These are phyloP conservation scores for Alternaria rosae DNA, from an alignment of 2,329 filamentous ascomycete species.

Conservation along the genomic window DNA sequence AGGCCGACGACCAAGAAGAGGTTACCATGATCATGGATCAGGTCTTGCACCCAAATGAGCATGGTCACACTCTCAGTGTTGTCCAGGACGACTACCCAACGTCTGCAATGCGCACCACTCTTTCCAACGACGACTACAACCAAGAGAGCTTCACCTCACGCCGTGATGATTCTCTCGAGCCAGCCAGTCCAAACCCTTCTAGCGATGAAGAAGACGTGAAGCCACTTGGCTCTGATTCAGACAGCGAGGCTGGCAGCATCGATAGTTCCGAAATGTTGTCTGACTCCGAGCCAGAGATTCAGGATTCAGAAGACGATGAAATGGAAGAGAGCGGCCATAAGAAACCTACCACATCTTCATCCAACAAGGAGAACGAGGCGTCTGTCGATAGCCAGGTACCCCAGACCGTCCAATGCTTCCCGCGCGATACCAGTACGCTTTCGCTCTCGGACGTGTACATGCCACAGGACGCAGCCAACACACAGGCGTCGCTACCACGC, in stretches of 20 bases:
- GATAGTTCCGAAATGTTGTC: slow-evolving; percentile 13
- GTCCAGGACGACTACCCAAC: slow-evolving; percentile 5
- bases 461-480: neutral
- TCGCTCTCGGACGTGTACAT: neutral
- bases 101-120: slow-evolving; percentile 1
- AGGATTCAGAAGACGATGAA: slow-evolving; percentile 13
- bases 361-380: neutral
- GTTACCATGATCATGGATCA: slow-evolving; percentile 20
- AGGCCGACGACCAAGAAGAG: slow-evolving; percentile 9
- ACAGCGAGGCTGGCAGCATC: slow-evolving; percentile 18
- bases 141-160: neutral
- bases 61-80: neutral
- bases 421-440: neutral
- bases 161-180: neutral
- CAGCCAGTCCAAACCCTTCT: neutral
- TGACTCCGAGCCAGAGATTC: slow-evolving; percentile 11
- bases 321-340: neutral
- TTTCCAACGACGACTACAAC: slow-evolving; percentile 8
- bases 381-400: neutral
- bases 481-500: slow-evolving; percentile 1
- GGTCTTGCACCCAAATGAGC: slow-evolving; percentile 6
- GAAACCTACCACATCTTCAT: neutral
- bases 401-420: neutral
- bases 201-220: slow-evolving; percentile 11
- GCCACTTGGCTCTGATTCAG: slow-evolving; percentile 8